A percentile compares a stretch with the other conserved stretches of the same genome.
These are phyloP conservation scores for Phytophthora lateralis DNA, from an alignment of 352 stramenopile genomes.

Conservation along the genomic window DNA sequence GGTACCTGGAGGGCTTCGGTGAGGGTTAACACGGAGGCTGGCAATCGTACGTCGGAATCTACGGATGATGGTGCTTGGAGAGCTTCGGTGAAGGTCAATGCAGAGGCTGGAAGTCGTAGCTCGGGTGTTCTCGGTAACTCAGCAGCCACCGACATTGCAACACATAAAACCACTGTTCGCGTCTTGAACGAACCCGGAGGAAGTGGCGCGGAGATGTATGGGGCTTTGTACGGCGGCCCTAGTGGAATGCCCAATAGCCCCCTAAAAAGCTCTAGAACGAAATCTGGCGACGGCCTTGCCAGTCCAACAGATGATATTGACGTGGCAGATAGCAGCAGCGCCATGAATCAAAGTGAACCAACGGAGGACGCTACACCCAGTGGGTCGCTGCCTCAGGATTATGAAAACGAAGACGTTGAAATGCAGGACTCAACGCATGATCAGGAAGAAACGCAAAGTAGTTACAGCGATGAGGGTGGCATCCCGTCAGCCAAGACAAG, in stretches of 20 bases:
- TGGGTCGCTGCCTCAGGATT: not conserved
- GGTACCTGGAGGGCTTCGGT: conserved; percentile 6
- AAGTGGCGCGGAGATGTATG: conserved; percentile 33
- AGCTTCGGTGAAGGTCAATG: conserved; percentile 44
- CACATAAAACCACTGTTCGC: conserved; percentile 29
- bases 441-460: conserved; percentile 2
- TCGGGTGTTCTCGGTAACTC: conserved; percentile 18
- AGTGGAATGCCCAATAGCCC: not conserved
- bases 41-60: conserved; percentile 1
- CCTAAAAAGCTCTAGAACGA: conserved; percentile 1
- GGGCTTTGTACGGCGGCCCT: conserved; percentile 31
- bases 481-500: conserved; percentile 3
- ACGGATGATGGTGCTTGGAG: conserved; percentile 11
- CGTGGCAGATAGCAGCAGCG: conserved; percentile 13
- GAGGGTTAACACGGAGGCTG: conserved; percentile 14
- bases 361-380: not conserved
- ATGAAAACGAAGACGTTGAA: conserved; percentile 16
- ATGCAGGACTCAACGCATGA: conserved; percentile 8
- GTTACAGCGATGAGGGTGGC: conserved; percentile 4
- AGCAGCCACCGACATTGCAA: not conserved
- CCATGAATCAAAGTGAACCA: conserved; percentile 1
- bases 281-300: not conserved
- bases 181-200: conserved; percentile 48
- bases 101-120: conserved; percentile 30
- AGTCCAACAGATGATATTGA: conserved; percentile 14